Evolutionary conservation across 148 eudicot genomes (phyloP).

Genomic region (Mesembryanthemum crystallinum): DNA sequence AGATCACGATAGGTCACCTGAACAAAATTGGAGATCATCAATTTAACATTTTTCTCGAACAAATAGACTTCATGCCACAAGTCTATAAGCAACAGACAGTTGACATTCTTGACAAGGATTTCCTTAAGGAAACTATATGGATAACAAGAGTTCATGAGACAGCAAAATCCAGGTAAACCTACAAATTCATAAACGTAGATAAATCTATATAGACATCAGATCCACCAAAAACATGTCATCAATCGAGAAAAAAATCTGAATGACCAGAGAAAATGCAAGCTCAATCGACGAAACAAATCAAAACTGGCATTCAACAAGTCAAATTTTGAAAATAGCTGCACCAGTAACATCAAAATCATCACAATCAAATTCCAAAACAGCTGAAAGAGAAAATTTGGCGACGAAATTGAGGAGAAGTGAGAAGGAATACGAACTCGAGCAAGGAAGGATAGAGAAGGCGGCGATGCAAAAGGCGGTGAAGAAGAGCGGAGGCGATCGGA

Average conservation of each 20-base stretch:
- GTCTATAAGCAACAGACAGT: neutral
- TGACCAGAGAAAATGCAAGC: neutral
- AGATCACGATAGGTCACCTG: too few relatives aligned
- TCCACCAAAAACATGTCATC: neutral
- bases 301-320: neutral
- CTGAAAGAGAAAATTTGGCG: neutral
- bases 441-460: constrained; percentile 77
- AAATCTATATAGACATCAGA: neutral
- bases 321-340: too few relatives aligned
- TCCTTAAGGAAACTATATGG: too few relatives aligned
- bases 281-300: neutral
- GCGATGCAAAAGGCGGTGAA: constrained; percentile 64
- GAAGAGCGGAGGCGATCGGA: constrained; percentile 62
- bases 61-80: neutral
- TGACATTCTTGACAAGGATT: neutral
- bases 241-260: neutral
- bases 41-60: neutral
- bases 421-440: constrained; percentile 52
- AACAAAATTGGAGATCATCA: too few relatives aligned
- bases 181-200: neutral
- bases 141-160: too few relatives aligned
- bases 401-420: neutral
- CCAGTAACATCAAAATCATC: too few relatives aligned
- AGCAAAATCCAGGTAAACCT: neutral
- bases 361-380: neutral